phyloP scores from a whole-genome alignment of 371 early-diverging fungal genomes.

The Zopfochytrium polystomum region DNA sequence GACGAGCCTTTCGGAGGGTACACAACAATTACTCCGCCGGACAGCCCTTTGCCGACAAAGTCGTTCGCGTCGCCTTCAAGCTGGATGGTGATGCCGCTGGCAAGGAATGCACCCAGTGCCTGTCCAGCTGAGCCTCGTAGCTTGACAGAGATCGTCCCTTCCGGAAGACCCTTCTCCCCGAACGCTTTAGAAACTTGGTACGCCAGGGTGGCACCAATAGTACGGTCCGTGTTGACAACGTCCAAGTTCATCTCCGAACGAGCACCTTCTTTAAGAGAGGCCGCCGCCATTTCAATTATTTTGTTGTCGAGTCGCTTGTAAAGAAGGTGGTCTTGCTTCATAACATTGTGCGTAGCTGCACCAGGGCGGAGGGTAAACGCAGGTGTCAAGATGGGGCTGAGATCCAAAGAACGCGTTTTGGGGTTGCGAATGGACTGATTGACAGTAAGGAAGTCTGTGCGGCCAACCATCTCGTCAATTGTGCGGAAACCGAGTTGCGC shows the following conservation, averaged over 20 bases:
- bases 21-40: constrained; percentile 84
- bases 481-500: constrained; percentile 89
- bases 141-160: constrained; percentile 78
- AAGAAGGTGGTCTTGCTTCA: constrained; percentile 83
- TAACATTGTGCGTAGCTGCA: constrained; percentile 74
- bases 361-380: constrained; percentile 82
- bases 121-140: constrained; percentile 95
- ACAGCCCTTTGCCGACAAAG: constrained; percentile 97
- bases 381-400: constrained; percentile 83
- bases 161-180: constrained; percentile 83
- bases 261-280: constrained; percentile 61
- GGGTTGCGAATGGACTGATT: constrained; percentile 66
- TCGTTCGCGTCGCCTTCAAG: constrained; percentile 97
- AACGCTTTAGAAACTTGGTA: constrained; percentile 79
- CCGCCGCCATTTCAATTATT: constrained; percentile 75
- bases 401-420: constrained; percentile 83
- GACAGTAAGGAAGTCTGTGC: constrained; percentile 75
- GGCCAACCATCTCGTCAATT: constrained; percentile 93
- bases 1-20: constrained; percentile 77
- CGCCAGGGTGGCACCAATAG: constrained; percentile 85
- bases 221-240: constrained; percentile 92
- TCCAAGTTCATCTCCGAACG: constrained; percentile 52
- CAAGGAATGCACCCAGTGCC: constrained; percentile 92
- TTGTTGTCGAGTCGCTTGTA: constrained; percentile 78
- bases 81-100: constrained; percentile 84